Percentiles rank a stretch among this genome's conserved stretches.
Conservation (phyloP, 768 basidiomycete species). For the Termitomyces heimii region DNA sequence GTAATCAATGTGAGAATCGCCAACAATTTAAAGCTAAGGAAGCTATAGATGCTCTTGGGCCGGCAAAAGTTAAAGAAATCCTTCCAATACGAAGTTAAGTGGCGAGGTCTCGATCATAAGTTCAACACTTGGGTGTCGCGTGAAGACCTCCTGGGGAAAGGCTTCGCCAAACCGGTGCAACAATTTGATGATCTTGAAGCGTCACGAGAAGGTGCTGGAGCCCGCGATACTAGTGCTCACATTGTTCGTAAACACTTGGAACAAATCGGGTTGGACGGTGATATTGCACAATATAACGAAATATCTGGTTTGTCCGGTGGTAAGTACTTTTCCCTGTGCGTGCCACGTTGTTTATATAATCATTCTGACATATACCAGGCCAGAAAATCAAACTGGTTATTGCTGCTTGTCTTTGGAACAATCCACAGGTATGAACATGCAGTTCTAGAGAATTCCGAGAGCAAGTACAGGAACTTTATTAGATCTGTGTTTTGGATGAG, state of each 20-base stretch:
- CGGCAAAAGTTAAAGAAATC: conserved; percentile 97
- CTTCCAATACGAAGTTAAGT: conserved; percentile 90
- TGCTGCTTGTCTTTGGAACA: conserved; percentile 94
- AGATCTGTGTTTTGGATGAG: conserved; percentile 80
- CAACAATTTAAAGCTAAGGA: conserved; percentile 2
- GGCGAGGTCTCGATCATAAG: conserved; percentile 77
- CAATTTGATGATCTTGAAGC: conserved; percentile 97
- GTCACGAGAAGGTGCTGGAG: conserved; percentile 90
- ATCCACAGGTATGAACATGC: conserved; percentile 63
- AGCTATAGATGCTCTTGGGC: conserved; percentile 72
- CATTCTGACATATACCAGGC: conserved; percentile 32
- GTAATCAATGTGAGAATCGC: conserved; percentile 12
- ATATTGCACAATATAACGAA: conserved; percentile 98
- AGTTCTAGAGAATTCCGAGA: background rate
- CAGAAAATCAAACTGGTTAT: conserved; percentile 98
- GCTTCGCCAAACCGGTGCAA: conserved; percentile 84
- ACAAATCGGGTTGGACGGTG: conserved; percentile 93
- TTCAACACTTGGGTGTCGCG: conserved; percentile 91
- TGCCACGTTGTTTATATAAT: background rate
- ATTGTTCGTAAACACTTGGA: conserved; percentile 89
- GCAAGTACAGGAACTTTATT: background rate
- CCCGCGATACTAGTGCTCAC: conserved; percentile 76
- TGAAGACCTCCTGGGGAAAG: conserved; percentile 79
- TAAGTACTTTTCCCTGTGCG: conserved; percentile 21
- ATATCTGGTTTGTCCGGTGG: conserved; percentile 92